Evolutionary conservation across 306 rosid species (phyloP).

Genomic region (Trifolium repens): DNA sequence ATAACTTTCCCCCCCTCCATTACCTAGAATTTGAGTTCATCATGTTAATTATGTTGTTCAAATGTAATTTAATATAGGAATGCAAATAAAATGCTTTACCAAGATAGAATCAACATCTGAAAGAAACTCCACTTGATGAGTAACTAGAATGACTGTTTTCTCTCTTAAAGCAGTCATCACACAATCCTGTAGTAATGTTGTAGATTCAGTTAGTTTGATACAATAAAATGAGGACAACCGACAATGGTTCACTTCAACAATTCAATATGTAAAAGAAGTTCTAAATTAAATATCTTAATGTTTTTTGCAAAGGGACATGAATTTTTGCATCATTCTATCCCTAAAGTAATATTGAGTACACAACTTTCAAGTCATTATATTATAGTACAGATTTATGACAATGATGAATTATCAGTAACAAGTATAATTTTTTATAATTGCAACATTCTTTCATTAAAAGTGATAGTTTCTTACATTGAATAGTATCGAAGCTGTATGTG

Average conservation of each 20-base stretch:
- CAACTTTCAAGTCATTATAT: too few relatives aligned
- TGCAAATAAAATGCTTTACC: background rate
- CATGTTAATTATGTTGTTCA: background rate
- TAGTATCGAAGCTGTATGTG: background rate
- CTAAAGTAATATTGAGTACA: too few relatives aligned
- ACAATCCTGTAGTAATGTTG: background rate
- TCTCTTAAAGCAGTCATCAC: background rate
- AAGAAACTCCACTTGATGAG: background rate
- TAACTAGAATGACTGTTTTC: background rate
- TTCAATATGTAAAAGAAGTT: too few relatives aligned
- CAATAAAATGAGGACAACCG: background rate
- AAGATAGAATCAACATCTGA: background rate
- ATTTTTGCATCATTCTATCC: too few relatives aligned
- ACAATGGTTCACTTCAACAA: too few relatives aligned
- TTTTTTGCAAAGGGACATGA: too few relatives aligned
- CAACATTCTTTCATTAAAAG: background rate
- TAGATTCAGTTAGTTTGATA: background rate
- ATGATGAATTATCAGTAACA: too few relatives aligned
- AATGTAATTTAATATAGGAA: too few relatives aligned
- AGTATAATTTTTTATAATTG: too few relatives aligned
- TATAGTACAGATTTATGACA: too few relatives aligned
- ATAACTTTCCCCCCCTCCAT: background rate
- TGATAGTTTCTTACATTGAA: background rate
- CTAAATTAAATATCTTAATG: too few relatives aligned
- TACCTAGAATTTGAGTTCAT: background rate